Evolutionary conservation across 306 rosid species (phyloP).

Genomic region (Sophora flavescens): DNA sequence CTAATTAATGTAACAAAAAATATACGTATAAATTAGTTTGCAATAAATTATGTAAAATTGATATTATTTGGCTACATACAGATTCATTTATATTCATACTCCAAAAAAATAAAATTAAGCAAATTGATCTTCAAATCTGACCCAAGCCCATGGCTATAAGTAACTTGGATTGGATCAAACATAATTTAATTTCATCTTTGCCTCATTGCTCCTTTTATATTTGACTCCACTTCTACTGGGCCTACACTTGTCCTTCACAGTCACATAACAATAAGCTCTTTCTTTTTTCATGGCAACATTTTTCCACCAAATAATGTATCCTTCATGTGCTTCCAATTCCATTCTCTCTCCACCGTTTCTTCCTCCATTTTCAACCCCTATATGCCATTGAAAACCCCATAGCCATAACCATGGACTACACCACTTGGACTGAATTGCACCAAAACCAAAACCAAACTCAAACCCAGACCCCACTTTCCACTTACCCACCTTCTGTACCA

Average conservation of each 20-base stretch:
- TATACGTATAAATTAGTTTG: too few species aligned
- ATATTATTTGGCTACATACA: too few species aligned
- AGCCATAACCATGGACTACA: slow-evolving; percentile 40
- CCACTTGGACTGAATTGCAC: slow-evolving; percentile 37
- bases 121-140: not conserved
- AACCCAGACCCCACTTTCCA: not conserved
- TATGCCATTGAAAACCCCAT: slow-evolving; percentile 21
- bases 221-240: slow-evolving; percentile 3
- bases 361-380: not conserved
- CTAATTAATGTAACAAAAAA: too few species aligned
- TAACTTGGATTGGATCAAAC: not conserved
- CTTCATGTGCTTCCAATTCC: not conserved
- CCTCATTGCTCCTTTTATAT: not conserved
- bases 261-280: not conserved
- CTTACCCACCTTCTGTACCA: slow-evolving; percentile 3
- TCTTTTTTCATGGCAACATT: not conserved
- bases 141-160: not conserved
- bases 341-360: not conserved
- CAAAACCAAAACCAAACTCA: slow-evolving; percentile 14
- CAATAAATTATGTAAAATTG: too few species aligned
- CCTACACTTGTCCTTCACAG: not conserved
- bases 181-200: not conserved
- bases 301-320: not conserved
- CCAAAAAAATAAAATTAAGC: not conserved
- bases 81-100: not conserved